Base-by-base conservation (phyloP, 2,329 filamentous ascomycete species). In the Aspergillus melleus region DNA sequence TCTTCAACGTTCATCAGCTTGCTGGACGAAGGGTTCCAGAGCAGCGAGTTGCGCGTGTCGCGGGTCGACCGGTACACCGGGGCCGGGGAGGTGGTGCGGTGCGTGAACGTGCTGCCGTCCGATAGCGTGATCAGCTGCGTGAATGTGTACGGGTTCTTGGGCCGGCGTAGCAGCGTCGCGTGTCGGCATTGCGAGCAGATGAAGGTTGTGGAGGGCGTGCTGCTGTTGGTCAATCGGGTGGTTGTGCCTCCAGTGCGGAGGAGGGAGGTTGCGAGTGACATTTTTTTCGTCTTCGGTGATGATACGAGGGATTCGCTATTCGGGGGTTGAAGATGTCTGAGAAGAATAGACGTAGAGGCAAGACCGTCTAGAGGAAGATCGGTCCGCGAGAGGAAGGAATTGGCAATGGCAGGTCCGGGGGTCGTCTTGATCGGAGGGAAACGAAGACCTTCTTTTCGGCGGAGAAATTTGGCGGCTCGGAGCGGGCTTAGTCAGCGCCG, bases 61-160 rank as follows among this genome's bases (percentile, higher is more conserved):
- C 96, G 96, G 61, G 83, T 84, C 55, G 79, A 82, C 65, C 81
- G 81, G 77, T 88, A 87, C 60, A 88, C 79, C 8, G 86, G 81
- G 22, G 79, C 69, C 2, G 80, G 80, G 6, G 80, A 82, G 51
- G 79, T 81, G 47, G 80, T 82, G 66, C 80, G 80, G 66, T 81
- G 79, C 19, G 76, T 76, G 73, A 80, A 98, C 61, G 93, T 90
- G 71, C 87, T 90, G 68, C 95, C 95, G 81, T 99, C 95, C 46
- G 90, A 91, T 65, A 98, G 89, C 56, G 92, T 93, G 67, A 99
- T 84, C 61, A 99, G 86, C 79, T 99, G 95, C n/a, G 94, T 97
- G 83, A 97, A 98, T 67, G 89, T 91, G 83, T 97, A 98, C 47
- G 95, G 94, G 6, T 93, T 87, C 72, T 92, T 90, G n/a, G 92